phyloP scores from a whole-genome alignment of 208 protist species.

The Eutreptiella sp. region DNA sequence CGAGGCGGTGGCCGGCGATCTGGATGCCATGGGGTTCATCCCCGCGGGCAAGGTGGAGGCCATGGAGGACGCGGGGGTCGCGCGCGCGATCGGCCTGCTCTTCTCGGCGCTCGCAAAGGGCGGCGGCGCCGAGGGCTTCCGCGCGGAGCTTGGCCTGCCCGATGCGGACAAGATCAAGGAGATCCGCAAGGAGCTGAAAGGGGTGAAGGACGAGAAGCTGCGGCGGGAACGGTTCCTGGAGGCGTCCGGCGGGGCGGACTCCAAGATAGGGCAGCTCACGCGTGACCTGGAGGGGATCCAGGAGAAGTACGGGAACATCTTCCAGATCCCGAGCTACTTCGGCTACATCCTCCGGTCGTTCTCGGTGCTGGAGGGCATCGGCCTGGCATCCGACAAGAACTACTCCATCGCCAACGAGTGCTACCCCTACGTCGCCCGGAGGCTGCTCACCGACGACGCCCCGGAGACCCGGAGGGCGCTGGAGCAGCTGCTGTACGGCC shows the following conservation, averaged over 20 bases:
- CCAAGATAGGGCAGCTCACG: neutral
- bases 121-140: slow-evolving; percentile 2
- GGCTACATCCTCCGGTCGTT: slow-evolving; percentile 21
- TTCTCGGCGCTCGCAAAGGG: neutral
- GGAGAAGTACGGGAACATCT: slow-evolving; percentile 4
- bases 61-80: neutral
- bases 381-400: slow-evolving; percentile 4
- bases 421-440: slow-evolving; percentile 32
- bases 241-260: no score
- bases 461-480: no score
- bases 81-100: neutral
- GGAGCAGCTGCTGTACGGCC: no score
- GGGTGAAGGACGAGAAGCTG: no score
- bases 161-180: slow-evolving; percentile 28
- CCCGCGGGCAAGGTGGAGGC: slow-evolving; percentile 21
- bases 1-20: slow-evolving; percentile 16
- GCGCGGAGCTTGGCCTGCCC: slow-evolving; percentile 9
- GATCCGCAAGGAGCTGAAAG: no score
- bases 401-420: slow-evolving; percentile 23
- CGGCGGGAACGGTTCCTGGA: no score
- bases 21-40: slow-evolving; percentile 32
- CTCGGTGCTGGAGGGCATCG: slow-evolving; percentile 29
- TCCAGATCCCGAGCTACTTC: slow-evolving; percentile 25
- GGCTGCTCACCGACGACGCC: no score
- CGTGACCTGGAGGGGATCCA: slow-evolving; percentile 1